phyloP scores from a whole-genome alignment of 176 grass and related monocot species.

The Puya raimondii region DNA sequence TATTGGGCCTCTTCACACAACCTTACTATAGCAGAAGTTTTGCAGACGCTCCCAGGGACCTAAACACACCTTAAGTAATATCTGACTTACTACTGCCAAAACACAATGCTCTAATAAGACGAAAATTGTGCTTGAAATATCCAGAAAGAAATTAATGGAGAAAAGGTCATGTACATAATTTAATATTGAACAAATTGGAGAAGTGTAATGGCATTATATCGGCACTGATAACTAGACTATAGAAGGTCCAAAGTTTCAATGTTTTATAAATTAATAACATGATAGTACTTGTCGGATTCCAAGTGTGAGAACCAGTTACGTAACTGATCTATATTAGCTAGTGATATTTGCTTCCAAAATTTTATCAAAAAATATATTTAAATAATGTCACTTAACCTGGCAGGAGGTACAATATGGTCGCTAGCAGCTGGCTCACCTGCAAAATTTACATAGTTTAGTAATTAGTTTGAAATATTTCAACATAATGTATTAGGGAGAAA shows the following conservation, averaged over 20 bases:
- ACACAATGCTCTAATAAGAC: neutral
- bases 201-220: too few species aligned
- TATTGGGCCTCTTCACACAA: too few species aligned
- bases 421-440: slow-evolving; percentile 33
- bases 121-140: neutral
- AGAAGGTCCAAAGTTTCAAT: too few species aligned
- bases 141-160: neutral
- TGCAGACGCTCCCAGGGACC: neutral
- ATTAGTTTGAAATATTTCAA: slow-evolving; percentile 7
- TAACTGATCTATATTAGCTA: neutral
- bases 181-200: too few species aligned
- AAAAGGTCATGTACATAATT: neutral
- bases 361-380: neutral
- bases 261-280: too few species aligned
- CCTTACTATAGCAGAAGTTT: too few species aligned
- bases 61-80: slow-evolving; percentile 2
- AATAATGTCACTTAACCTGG: slow-evolving; percentile 19
- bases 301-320: neutral
- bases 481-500: neutral
- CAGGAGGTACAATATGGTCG: slow-evolving; percentile 10
- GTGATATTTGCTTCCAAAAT: neutral
- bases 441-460: slow-evolving; percentile 17
- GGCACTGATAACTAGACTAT: too few species aligned
- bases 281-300: neutral
- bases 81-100: neutral